Percentiles rank a stretch among this genome's conserved stretches.
phyloP scores from a whole-genome alignment of 352 stramenopile species.

The Pythium phragmiticola region DNA sequence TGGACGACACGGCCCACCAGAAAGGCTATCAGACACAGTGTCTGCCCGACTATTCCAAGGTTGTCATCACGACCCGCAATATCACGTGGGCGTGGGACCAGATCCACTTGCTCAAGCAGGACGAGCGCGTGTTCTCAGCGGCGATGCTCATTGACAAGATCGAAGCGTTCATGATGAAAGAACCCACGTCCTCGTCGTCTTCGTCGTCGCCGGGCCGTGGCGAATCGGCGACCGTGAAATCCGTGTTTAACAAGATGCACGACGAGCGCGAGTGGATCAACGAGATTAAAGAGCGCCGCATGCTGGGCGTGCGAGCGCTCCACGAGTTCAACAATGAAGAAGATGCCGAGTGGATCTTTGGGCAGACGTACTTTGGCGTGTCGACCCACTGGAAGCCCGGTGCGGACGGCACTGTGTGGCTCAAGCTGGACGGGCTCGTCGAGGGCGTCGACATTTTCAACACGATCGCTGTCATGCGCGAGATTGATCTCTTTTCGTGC shows the following conservation, averaged over 20 bases:
- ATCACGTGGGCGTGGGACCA: conserved; percentile 75
- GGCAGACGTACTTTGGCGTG: conserved; percentile 70
- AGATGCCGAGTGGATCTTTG: conserved; percentile 72
- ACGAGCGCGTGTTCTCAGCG: conserved; percentile 76
- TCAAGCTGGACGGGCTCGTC: conserved; percentile 76
- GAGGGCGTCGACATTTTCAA: conserved; percentile 85
- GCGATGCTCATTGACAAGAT: conserved; percentile 68
- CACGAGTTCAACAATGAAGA: conserved; percentile 72
- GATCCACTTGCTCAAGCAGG: conserved; percentile 56
- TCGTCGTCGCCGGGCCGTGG: background rate
- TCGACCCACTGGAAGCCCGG: conserved; percentile 81
- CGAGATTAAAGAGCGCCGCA: conserved; percentile 53
- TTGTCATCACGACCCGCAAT: conserved; percentile 41
- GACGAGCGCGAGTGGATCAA: conserved; percentile 46
- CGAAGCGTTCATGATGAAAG: conserved; percentile 45
- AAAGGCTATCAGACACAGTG: conserved; percentile 12
- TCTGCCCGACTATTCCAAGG: conserved; percentile 53
- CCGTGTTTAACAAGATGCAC: conserved; percentile 48
- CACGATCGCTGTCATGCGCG: conserved; percentile 75
- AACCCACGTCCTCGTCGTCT: background rate
- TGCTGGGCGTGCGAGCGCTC: conserved; percentile 46
- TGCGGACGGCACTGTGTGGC: conserved; percentile 69
- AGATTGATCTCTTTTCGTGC: conserved; percentile 72
- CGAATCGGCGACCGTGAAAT: conserved; percentile 20
- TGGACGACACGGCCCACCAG: background rate